These are phyloP conservation scores for Lithospermum erythrorhizon DNA, from an alignment of 257 asterid species.

Conservation along the genomic window DNA sequence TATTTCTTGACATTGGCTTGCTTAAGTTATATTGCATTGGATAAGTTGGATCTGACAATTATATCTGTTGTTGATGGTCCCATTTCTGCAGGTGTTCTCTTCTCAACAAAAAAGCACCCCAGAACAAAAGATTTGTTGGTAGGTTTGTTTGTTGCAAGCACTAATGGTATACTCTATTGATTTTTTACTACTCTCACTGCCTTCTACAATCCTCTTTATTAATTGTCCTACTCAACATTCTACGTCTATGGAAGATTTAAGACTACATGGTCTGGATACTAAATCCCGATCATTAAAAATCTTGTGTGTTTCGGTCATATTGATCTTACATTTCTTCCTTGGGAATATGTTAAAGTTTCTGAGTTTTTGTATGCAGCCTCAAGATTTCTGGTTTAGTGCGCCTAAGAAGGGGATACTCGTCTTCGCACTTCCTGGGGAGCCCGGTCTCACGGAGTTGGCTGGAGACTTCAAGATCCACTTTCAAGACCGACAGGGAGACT, in stretches of 20 bases:
- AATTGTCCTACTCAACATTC: too few relatives aligned
- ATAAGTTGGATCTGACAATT: neutral
- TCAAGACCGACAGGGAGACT: slow-evolving; percentile 97
- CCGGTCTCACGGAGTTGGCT: slow-evolving; percentile 79
- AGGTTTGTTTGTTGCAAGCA: slow-evolving; percentile 13
- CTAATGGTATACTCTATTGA: neutral
- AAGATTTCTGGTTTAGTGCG: slow-evolving; percentile 90
- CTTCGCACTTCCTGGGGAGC: slow-evolving; percentile 99
- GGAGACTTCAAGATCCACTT: slow-evolving; percentile 97
- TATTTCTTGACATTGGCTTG: neutral
- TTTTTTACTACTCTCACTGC: too few relatives aligned
- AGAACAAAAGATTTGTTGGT: slow-evolving; percentile 94
- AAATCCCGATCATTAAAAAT: too few relatives aligned
- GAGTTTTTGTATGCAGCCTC: slow-evolving; percentile 53
- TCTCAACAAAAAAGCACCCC: slow-evolving; percentile 85
- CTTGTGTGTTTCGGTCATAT: too few relatives aligned
- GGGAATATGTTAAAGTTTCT: neutral
- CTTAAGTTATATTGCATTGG: neutral
- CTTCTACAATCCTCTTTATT: too few relatives aligned
- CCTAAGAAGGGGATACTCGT: slow-evolving; percentile 96
- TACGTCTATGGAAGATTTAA: too few relatives aligned
- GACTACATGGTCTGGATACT: too few relatives aligned
- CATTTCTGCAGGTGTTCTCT: slow-evolving; percentile 67
- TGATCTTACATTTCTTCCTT: too few relatives aligned
- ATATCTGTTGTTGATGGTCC: slow-evolving; percentile 9